Base-by-base conservation (phyloP, 345 rosid species). In the Camelina sativa region DNA sequence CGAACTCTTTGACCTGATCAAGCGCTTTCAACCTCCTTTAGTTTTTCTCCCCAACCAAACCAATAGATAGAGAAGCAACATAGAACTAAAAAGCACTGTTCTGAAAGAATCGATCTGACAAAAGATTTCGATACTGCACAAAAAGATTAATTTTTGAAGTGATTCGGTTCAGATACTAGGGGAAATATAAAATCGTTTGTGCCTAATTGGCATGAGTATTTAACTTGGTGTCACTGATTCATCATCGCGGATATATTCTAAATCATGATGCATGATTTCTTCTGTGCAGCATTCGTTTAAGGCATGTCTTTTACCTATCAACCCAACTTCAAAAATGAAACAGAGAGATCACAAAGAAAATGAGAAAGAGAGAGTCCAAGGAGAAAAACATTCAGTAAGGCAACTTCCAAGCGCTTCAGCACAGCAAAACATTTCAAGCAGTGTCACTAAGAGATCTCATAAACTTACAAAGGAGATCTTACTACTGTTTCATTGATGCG, bases 291-390 rank as follows among this genome's bases (percentile, higher is more conserved):
- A 34, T 47, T 19, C 2, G 12, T 32, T 43, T 2, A 62, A 62
- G 61, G 32, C 62, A 63, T 40, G 34, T 53, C 34, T 20, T 71
- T 50, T 61, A 50, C 63, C 11, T 61, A 37, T 52, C 69, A 52
- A 30, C 47, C 60, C 44, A 51, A 52, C 44, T 51, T 51, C 22
- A 72, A 20, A 19, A 38, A 51, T 23, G 69, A 40, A 61, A 11
- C 16, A 34, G n/a, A 38, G 50, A 61, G 28, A n/a, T 15, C 58
- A 19, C 38, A 48, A 47, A 44, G 57, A 34, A 19, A 59, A 22
- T 6, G 38, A 47, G 58, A 34, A 44, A 43, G 15, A 51, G 55
- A 28, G 43, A 38, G 43, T 16, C 73, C 15, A 30, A 43, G 6
- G 8, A 10, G 7, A 55, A 43, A 41, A 16, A 25, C 20, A 10